These are phyloP conservation scores for Pythium scleroteichum DNA, from an alignment of 352 stramenopile species.

Conservation along the genomic window DNA sequence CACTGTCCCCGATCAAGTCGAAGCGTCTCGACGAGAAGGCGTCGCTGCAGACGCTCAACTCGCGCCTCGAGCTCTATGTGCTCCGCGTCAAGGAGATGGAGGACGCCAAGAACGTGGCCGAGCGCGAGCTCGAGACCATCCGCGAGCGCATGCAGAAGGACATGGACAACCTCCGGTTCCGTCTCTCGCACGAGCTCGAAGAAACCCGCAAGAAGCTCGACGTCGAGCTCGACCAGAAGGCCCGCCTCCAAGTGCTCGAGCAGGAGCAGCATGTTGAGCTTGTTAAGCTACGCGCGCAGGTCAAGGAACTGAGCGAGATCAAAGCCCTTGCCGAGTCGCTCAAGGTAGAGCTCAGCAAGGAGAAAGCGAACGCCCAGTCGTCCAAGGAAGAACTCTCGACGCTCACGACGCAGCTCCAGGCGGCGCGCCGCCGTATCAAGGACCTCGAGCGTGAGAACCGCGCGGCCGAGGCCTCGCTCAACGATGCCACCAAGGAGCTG, in stretches of 20 bases:
- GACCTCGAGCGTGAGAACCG: slow-evolving; percentile 74
- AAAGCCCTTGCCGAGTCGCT: slow-evolving; percentile 58
- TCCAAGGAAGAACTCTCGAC: slow-evolving; percentile 78
- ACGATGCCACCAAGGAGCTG: slow-evolving; percentile 62
- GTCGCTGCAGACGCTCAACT: slow-evolving; percentile 81
- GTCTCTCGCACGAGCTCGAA: slow-evolving; percentile 72
- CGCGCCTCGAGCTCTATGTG: slow-evolving; percentile 81
- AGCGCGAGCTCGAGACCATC: slow-evolving; percentile 81
- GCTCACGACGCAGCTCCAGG: slow-evolving; percentile 68
- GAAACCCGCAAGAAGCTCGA: slow-evolving; percentile 83
- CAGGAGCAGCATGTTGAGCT: slow-evolving; percentile 81
- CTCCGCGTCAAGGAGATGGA: slow-evolving; percentile 83
- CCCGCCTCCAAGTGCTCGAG: slow-evolving; percentile 69
- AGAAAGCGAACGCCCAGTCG: slow-evolving; percentile 60
- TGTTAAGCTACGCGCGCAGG: slow-evolving; percentile 68
- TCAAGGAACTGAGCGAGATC: slow-evolving; percentile 65
- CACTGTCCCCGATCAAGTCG: slow-evolving; percentile 81
- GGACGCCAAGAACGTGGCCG: slow-evolving; percentile 66
- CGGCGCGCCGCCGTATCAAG: slow-evolving; percentile 63
- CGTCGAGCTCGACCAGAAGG: slow-evolving; percentile 73
- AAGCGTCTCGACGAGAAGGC: slow-evolving; percentile 84
- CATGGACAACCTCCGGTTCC: slow-evolving; percentile 55
- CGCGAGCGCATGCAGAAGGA: slow-evolving; percentile 80
- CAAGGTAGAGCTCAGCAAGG: slow-evolving; percentile 49
- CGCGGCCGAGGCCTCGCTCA: slow-evolving; percentile 43